Base-by-base conservation (phyloP, 257 asterid species). In the Nicotiana otophora region DNA sequence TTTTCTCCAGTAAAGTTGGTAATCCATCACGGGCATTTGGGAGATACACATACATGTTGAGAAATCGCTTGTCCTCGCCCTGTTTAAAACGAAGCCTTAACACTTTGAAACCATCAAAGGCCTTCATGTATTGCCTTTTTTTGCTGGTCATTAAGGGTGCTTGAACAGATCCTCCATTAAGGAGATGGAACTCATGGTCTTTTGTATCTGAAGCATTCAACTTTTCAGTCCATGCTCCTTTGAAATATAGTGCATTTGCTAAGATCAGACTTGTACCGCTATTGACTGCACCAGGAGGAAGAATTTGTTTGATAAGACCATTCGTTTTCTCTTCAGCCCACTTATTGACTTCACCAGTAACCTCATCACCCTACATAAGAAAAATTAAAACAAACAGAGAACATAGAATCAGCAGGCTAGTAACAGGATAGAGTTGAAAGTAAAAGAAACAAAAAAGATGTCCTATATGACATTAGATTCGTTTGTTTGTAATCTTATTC, bases 161-260 rank as follows among this genome's bases (percentile, higher is more conserved):
- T 48, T 84, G 70, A 39, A 87, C 58, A 20, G 80, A 66, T 75
- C 82, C 77, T 31, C 86, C 82, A 70, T 85, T 48, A 7, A 77
- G 46, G 62, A 87, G 90, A 60, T 76, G 74, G 46, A 87, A 87
- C 2, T 82, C 83, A 15, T 53, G 67, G 4, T 80, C 85, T 36
- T 65, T 81, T 48, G 87, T 83, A 34, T 62, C 39, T 26, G 84
- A 78, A 57, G 84, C 83, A 31, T 87, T 83, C 20, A 85, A 83
- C 58, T 84, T 84, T 11, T 82, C 74, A 4, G 62, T 70, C 91
- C 89, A 82, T 7, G 74, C 84, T 67, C 89, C 89, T 84, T 88
- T 84, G 26, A 84, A 86, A 76, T 86, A 84, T n/a, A 88, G 60
- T 31, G 88, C 89, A 81, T 84, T 86, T 51, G 85, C 89, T 36